Base-by-base conservation (phyloP, 164 flowering plant species). In the Aristolochia fimbriata region DNA sequence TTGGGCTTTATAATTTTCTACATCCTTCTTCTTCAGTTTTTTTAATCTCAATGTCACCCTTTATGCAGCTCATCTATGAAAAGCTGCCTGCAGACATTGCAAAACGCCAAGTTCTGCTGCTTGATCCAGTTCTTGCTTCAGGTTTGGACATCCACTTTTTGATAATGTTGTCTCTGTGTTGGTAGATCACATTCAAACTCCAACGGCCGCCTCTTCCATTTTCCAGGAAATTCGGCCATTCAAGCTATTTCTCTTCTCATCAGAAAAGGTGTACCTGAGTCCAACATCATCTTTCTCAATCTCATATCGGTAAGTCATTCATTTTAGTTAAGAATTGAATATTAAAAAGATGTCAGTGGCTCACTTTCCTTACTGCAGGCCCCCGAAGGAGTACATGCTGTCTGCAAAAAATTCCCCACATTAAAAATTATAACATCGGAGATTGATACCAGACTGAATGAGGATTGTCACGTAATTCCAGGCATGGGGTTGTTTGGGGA, bases 401-500 rank as follows among this genome's bases (percentile, higher is more conserved):
- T 86, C 48, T 86, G 91, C 50, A 77, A 72, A 75, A 79, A 67
- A 57, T 86, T 73, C 60, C 93, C 93, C 0, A 63, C 21, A 68
- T 58, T 88, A 16, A 84, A 79, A 56, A 68, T 88, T 19, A 89
- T 86, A 66, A 88, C 96, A 15, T 86, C 93, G 6, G 96, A 86
- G 82, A 83, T 88, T 25, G 96, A 88, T 49, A 51, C 50, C 4
- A 62, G 76, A 15, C 61, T 86, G 25, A 71, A 83, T 68, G 70
- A 79, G 57, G 73, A 79, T 6, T 63, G 71, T 8, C 69, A 65
- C 9, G 91, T 84, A 23, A 71, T 88, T 49, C 93, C 96, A n/a
- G 96, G 96, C 30, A 83, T 88, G 88, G 96, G 96, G 11, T 83
- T 84, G 70, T 88, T 88, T 46, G 88, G 82, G 16, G 93, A 88